Conservation (phyloP, 2,329 filamentous ascomycete genomes). For the Colletotrichum magnum region DNA sequence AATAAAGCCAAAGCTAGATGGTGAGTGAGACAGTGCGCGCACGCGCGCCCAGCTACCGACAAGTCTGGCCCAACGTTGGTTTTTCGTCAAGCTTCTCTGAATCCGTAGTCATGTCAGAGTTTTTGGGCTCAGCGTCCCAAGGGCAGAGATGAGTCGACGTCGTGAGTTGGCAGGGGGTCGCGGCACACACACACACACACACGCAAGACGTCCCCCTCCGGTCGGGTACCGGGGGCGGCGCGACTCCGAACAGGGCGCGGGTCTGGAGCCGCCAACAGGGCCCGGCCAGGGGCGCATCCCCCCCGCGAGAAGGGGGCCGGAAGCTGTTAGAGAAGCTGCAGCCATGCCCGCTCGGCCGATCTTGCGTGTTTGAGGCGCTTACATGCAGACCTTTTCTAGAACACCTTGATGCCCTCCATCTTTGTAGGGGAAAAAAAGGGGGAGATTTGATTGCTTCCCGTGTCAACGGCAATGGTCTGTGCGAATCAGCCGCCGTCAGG, state of each 20-base stretch:
- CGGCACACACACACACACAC: not conserved
- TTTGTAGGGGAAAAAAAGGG: not conserved
- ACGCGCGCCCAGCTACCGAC: too few species aligned
- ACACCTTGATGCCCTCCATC: conserved; percentile 17
- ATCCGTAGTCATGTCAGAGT: conserved; percentile 8
- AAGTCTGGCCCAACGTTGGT: not conserved
- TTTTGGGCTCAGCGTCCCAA: conserved; percentile 2
- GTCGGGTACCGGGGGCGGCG: conserved; percentile 18
- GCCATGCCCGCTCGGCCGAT: conserved; percentile 30
- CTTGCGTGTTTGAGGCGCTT: conserved; percentile 23
- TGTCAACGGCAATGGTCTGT: conserved; percentile 15
- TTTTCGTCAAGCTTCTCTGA: conserved; percentile 8
- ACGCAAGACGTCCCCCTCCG: not conserved
- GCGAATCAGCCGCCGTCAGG: not conserved
- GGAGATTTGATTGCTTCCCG: conserved; percentile 6
- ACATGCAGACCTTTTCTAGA: conserved; percentile 35
- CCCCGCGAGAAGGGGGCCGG: not conserved
- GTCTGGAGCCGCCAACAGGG: conserved; percentile 17
- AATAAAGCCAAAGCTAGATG: not conserved
- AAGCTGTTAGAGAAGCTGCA: conserved; percentile 24
- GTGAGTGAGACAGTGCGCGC: not conserved
- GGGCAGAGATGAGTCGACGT: not conserved
- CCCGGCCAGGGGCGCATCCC: not conserved
- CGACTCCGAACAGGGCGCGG: conserved; percentile 13
- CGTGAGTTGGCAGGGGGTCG: not conserved